Percentiles rank a stretch among this genome's conserved stretches.
phyloP scores from a whole-genome alignment of 1,284 basidiomycete species.

The Rhodotorula sp. region DNA sequence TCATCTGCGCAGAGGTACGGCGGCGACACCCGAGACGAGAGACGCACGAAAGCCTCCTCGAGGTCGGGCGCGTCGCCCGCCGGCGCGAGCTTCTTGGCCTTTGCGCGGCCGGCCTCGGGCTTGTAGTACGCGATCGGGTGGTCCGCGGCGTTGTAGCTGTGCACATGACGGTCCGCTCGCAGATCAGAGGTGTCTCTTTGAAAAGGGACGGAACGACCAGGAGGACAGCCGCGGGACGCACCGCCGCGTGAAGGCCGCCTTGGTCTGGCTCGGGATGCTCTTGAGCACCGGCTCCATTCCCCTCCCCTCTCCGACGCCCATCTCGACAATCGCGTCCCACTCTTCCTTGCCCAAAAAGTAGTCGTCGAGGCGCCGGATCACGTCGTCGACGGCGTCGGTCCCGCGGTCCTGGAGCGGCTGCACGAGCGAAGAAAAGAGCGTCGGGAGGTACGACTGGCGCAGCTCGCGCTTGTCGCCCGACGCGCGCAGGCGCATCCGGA shows the following conservation, averaged over 20 bases:
- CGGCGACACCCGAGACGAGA: constrained; percentile 26
- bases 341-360: constrained; percentile 93
- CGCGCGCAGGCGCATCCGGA: constrained; percentile 89
- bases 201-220: not conserved
- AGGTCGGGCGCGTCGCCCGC: constrained; percentile 76
- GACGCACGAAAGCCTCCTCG: constrained; percentile 76
- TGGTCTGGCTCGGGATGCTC: constrained; percentile 77
- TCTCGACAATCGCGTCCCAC: constrained; percentile 91
- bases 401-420: constrained; percentile 68
- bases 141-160: constrained; percentile 78
- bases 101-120: constrained; percentile 71
- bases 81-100: constrained; percentile 69
- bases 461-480: constrained; percentile 88
- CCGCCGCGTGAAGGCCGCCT: constrained; percentile 83
- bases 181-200: not conserved
- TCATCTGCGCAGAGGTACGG: not conserved
- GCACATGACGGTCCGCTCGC: no score
- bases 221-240: constrained; percentile 52
- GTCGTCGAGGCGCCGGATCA: constrained; percentile 87
- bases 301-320: constrained; percentile 79
- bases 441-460: constrained; percentile 84
- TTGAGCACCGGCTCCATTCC: constrained; percentile 71
- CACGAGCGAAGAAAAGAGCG: constrained; percentile 75
- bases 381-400: constrained; percentile 69
- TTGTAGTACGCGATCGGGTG: constrained; percentile 93